Percentiles rank a stretch among this genome's conserved stretches.
Conservation (phyloP, 2,329 filamentous ascomycete species). For the Myriangium duriaei region DNA sequence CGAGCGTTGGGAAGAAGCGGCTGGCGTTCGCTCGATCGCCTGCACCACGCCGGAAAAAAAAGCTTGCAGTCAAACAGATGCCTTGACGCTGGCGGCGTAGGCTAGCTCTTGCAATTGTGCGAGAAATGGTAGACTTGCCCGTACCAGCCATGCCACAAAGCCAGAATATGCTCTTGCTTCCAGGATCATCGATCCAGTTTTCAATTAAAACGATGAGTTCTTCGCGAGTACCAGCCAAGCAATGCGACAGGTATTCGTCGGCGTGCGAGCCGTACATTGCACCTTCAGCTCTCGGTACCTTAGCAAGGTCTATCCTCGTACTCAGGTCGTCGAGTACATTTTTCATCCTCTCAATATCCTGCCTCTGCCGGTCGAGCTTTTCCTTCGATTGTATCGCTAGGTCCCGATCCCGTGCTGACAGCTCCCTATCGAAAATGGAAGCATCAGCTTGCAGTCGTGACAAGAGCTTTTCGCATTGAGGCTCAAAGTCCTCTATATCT, state of each 20-base stretch:
- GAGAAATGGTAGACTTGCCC: conserved; percentile 24
- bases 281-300: neutral
- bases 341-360: too few species aligned
- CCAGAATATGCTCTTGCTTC: conserved; percentile 19
- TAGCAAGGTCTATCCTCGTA: too few species aligned
- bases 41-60: conserved; percentile 15
- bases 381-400: too few species aligned
- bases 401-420: too few species aligned
- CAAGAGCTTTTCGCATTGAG: too few species aligned
- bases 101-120: conserved; percentile 17
- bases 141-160: conserved; percentile 21
- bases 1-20: neutral
- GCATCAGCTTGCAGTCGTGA: too few species aligned
- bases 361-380: too few species aligned
- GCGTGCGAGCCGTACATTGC: neutral
- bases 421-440: too few species aligned
- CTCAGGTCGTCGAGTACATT: too few species aligned
- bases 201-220: neutral
- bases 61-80: conserved; percentile 13
- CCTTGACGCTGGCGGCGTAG: conserved; percentile 3
- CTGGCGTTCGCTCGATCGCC: neutral
- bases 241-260: neutral
- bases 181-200: neutral
- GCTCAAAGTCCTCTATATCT: too few species aligned
- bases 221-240: neutral